These are phyloP conservation scores for Glonium stellatum DNA, from an alignment of 495 filamentous ascomycete species.

Conservation along the genomic window DNA sequence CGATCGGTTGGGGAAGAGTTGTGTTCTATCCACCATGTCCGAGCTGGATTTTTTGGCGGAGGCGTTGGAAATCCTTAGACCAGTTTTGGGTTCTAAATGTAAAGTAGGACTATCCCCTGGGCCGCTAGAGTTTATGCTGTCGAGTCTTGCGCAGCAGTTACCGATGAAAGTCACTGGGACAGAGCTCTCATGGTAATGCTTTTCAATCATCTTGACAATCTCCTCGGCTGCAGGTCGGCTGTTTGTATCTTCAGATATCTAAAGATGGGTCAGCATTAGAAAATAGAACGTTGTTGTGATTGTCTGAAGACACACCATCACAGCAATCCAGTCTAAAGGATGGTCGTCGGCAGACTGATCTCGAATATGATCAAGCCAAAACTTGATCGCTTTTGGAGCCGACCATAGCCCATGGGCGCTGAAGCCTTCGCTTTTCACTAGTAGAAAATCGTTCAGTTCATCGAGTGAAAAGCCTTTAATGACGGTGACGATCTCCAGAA, in stretches of 20 bases:
- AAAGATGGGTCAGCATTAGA: background rate
- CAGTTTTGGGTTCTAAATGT: background rate
- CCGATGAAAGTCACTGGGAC: background rate
- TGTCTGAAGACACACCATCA: conserved; percentile 10
- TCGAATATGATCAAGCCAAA: conserved; percentile 7
- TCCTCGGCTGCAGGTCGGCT: conserved; percentile 3
- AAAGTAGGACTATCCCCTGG: background rate
- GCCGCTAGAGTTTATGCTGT: conserved; percentile 6
- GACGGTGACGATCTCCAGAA: conserved; percentile 41
- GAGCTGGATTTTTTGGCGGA: background rate
- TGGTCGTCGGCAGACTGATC: conserved; percentile 8
- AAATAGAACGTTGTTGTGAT: background rate
- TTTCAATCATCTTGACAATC: conserved; percentile 10
- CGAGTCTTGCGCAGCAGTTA: conserved; percentile 10
- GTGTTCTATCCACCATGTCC: background rate
- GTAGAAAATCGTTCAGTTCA: conserved; percentile 13
- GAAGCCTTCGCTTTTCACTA: background rate
- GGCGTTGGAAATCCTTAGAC: background rate
- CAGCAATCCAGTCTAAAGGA: conserved; percentile 12
- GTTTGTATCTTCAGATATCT: conserved; percentile 7
- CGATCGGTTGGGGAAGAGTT: conserved; percentile 3
- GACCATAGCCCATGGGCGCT: conserved; percentile 7
- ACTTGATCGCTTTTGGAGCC: conserved; percentile 8
- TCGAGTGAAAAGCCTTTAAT: conserved; percentile 31
- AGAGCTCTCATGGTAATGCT: background rate